Conservation (phyloP, 2,329 filamentous ascomycete species). For the Pseudodiploospora longispora region DNA sequence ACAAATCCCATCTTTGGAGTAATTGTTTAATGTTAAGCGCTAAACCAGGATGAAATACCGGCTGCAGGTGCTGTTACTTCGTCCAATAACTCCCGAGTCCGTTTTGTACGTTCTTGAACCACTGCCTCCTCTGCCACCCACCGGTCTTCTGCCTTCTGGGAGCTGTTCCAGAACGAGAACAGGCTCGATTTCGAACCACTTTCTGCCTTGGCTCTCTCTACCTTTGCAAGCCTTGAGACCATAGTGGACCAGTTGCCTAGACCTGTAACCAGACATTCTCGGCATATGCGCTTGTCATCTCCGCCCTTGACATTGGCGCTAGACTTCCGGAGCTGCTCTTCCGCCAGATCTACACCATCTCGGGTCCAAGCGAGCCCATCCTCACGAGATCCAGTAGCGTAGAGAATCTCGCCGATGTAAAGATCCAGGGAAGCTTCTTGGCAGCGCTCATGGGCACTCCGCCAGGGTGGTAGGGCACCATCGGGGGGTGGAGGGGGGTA, state of each 20-base stretch:
- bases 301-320: conserved; percentile 18
- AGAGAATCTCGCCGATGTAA: conserved; percentile 92
- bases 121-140: conserved; percentile 50
- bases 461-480: conserved; percentile 59
- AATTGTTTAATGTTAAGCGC: conserved; percentile 23
- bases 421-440: conserved; percentile 80
- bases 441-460: conserved; percentile 59
- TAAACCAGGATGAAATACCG: conserved; percentile 30
- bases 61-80: conserved; percentile 31
- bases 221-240: conserved; percentile 55
- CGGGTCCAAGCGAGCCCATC: conserved; percentile 83
- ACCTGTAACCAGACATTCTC: conserved; percentile 67
- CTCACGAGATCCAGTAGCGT: conserved; percentile 51
- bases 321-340: conserved; percentile 52
- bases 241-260: conserved; percentile 79
- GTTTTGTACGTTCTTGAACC: conserved; percentile 41
- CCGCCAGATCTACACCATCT: conserved; percentile 75
- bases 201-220: conserved; percentile 35
- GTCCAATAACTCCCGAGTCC: conserved; percentile 45
- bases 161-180: conserved; percentile 30
- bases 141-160: conserved; percentile 31
- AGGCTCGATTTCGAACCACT: conserved; percentile 22
- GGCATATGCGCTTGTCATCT: conserved; percentile 49
- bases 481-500: conserved; percentile 66
- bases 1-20: no score